phyloP scores from a whole-genome alignment of 495 filamentous ascomycete genomes.

The Cercophora scortea region DNA sequence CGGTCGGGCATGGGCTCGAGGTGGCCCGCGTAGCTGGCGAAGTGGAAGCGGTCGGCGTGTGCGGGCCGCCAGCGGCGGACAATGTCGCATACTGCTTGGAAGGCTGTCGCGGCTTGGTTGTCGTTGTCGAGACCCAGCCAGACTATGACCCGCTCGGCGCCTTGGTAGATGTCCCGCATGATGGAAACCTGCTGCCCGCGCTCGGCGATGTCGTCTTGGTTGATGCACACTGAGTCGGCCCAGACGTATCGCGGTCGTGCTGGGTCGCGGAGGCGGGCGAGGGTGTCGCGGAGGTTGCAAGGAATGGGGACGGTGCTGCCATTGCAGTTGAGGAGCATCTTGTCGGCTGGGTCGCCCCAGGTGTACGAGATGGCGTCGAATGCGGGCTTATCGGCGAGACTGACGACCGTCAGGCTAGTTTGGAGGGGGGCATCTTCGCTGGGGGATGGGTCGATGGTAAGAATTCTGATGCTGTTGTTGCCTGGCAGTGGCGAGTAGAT shows the following conservation, averaged over 20 bases:
- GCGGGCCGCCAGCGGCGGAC: conserved; percentile 3
- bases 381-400: conserved; percentile 4
- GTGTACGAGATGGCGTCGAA: conserved; percentile 15
- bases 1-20: conserved; percentile 1
- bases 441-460: conserved; percentile 1
- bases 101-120: background rate
- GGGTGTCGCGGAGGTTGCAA: conserved; percentile 3
- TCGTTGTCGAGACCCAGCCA: conserved; percentile 5
- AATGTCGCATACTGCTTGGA: conserved; percentile 4
- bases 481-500: conserved; percentile 5
- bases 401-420: background rate
- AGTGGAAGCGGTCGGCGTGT: background rate
- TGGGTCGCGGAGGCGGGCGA: conserved; percentile 2
- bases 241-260: conserved; percentile 5
- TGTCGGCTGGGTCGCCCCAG: conserved; percentile 10
- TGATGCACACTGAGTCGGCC: conserved; percentile 20
- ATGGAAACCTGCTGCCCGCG: conserved; percentile 18
- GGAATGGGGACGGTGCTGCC: conserved; percentile 2
- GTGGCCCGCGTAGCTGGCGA: background rate
- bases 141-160: conserved; percentile 6
- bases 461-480: conserved; percentile 3
- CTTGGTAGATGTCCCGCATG: conserved; percentile 10
- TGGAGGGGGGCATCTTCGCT: background rate
- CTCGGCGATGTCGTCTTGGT: conserved; percentile 18
- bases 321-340: conserved; percentile 2